Base-by-base conservation (phyloP, 345 rosid genomes). In the Eucalyptus leucophloia region DNA sequence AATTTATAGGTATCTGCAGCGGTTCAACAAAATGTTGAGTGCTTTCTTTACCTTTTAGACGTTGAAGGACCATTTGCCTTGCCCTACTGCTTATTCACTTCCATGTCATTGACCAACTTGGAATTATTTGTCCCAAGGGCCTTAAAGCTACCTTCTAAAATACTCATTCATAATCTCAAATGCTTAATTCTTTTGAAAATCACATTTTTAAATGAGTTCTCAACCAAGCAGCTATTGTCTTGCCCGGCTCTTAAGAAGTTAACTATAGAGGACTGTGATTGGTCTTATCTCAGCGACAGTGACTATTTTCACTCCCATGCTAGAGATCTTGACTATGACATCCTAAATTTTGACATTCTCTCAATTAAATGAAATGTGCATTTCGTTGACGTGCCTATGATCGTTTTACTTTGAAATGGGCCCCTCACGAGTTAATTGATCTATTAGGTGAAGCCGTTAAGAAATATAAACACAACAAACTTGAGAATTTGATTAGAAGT, bases 391-490 rank as follows among this genome's bases (percentile, higher is more conserved):
- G 0, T 17, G 1, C 6, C 7, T 49, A 49, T 49, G 17, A 14
- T 49, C 17, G 0, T 49, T 49, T 49, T 49, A 49, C 2, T 49
- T 0, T 49, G 17, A 49, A 1, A 49, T 49, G 17, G 51, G 51
- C 17, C 51, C 6, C 51, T 49, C 51, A 49, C 1, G 51, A 49
- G 17, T 49, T 49, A 49, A 14, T 0, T 2, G 17, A 49, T 49
- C 17, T 49, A 49, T 49, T 14, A 49, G 51, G 6, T 49, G 17
- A 49, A 49, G 17, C 6, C 7, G 1, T 49, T 49, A 49, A 49
- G 17, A 2, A 17, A 49, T 49, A 49, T 49, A 49, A 49, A 49
- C 1, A 0, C 17, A 0, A 49, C 16, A 49, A 0, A 49, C 51
- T 49, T 49, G 17, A 14, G 51, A 49, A 49, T 49, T 13, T 0